Evolutionary conservation across 345 rosid genomes (phyloP).

Genomic region (Arabidopsis thaliana): TAIR10.1 NC_003076.8:26377001-26377500

Average conservation of each 20-base stretch:
- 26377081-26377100: slow-evolving; percentile 43
- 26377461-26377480: slow-evolving; percentile 7
- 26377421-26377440: slow-evolving; percentile 52
- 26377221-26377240: slow-evolving; percentile 84
- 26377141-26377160: slow-evolving; percentile 61
- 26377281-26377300: slow-evolving; percentile 16
- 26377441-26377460: slow-evolving; percentile 22
- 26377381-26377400: slow-evolving; percentile 64
- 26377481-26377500: neutral
- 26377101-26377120: neutral
- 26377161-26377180: slow-evolving; percentile 83
- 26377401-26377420: slow-evolving; percentile 49
- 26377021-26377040: slow-evolving; percentile 54
- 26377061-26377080: slow-evolving; percentile 94
- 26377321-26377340: slow-evolving; percentile 83
- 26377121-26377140: slow-evolving; percentile 7
- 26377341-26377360: slow-evolving; percentile 92
- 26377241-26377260: slow-evolving; percentile 94
- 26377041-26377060: slow-evolving; percentile 86
- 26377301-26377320: slow-evolving; percentile 23
- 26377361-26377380: slow-evolving; percentile 61
- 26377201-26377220: slow-evolving; percentile 82
- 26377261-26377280: slow-evolving; percentile 37
- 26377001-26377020: slow-evolving; percentile 11
- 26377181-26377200: slow-evolving; percentile 81